Base-by-base conservation (phyloP, 345 rosid species). In the Linum trigynum region DNA sequence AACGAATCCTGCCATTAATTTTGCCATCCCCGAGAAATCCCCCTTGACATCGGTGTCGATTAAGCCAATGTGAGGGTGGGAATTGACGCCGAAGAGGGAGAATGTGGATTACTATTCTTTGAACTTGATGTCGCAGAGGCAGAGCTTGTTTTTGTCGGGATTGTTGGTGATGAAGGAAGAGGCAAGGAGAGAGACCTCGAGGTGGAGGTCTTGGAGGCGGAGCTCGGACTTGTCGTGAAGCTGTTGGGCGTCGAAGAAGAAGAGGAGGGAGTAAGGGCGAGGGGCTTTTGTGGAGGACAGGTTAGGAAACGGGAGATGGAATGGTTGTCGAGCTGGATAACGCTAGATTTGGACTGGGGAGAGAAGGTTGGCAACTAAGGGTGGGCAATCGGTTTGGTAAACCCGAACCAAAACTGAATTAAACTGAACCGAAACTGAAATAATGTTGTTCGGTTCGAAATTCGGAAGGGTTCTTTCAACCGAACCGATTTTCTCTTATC, bases 51-150 rank as follows among this genome's bases (percentile, higher is more conserved):
- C 58, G 45, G 89, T 89, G 15, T 75, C 74, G 2, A 86, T 86
- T 5, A 91, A 84, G 57, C 97, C 92, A 72, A 91, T 71, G 74
- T 88, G 96, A 86, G 97, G 97, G n/a, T 86, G 78, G 38, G 97
- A 79, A 71, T 88, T 86, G 65, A 91, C 97, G 38, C 86, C 94
- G 67, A 91, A 91, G 35, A 80, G 85, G 57, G 74, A 67, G 76
- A 91, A 91, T 12, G 88, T 78, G 17, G 88, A 77, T 51, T 88
- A 91, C 12, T 91, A 72, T 11, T 79, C 78, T 17, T 82, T 81
- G 77, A 91, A 91, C 67, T 91, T 92, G 74, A 91, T 74, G 65
- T 86, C 87, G 72, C 84, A 77, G 88, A 91, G 86, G 89, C 88
- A 91, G 63, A 91, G 89, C 75, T 81, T 82, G 4, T 71, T 76